Percentiles rank a stretch among this genome's conserved stretches.
These are phyloP conservation scores for Kingdonia uniflora DNA, from an alignment of 164 flowering plant genomes.

Conservation along the genomic window DNA sequence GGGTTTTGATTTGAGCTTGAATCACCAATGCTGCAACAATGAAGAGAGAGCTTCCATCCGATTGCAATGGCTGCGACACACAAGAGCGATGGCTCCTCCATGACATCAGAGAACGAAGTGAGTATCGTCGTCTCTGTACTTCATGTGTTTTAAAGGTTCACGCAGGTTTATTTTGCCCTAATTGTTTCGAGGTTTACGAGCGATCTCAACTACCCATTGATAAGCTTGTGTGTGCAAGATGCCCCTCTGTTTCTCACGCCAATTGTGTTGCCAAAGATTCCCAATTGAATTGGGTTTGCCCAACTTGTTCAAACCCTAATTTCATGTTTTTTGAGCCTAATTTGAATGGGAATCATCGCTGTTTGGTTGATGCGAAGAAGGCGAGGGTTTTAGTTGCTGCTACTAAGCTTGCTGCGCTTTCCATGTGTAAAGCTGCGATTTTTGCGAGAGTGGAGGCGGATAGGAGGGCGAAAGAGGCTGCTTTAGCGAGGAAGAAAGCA, in stretches of 20 bases:
- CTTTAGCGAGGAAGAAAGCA: constrained; percentile 44
- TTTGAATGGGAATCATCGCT: neutral
- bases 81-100: constrained; percentile 18
- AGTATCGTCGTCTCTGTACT: constrained; percentile 43
- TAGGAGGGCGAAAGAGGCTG: constrained; percentile 51
- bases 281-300: constrained; percentile 14
- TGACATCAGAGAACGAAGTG: constrained; percentile 22
- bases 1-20: too few relatives aligned
- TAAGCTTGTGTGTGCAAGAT: constrained; percentile 32
- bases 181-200: constrained; percentile 33
- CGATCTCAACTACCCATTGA: constrained; percentile 15
- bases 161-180: constrained; percentile 46
- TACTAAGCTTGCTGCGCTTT: constrained; percentile 35
- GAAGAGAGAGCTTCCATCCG: too few relatives aligned
- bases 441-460: constrained; percentile 40
- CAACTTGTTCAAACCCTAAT: constrained; percentile 36
- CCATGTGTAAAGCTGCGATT: constrained; percentile 39
- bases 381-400: constrained; percentile 45
- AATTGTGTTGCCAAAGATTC: constrained; percentile 20
- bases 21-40: too few relatives aligned
- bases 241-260: constrained; percentile 42
- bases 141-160: constrained; percentile 23
- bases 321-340: constrained; percentile 25
- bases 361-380: constrained; percentile 16
- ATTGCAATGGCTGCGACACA: constrained; percentile 19